These are phyloP conservation scores for Selaginella moellendorffii DNA, from an alignment of 75 land plant genomes.

Conservation along the genomic window DNA sequence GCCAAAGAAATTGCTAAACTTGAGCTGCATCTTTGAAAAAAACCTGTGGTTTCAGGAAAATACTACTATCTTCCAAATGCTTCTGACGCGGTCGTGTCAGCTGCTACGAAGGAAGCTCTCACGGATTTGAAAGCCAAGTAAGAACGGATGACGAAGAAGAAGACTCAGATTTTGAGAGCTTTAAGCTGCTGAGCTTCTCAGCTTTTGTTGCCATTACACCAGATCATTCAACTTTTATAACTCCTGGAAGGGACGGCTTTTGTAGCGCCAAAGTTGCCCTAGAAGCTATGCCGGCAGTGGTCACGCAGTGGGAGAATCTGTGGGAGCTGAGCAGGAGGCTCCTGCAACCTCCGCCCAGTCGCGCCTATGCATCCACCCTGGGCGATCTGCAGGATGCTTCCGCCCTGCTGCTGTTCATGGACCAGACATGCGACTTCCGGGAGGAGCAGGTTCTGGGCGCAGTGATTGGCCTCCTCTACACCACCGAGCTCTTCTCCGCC, in stretches of 20 bases:
- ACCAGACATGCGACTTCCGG: background rate
- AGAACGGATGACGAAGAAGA: too few species aligned
- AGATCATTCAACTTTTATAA: too few species aligned
- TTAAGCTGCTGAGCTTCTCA: too few species aligned
- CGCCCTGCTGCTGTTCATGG: background rate
- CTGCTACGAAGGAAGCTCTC: conserved; percentile 77
- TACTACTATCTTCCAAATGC: conserved; percentile 98
- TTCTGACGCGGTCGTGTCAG: conserved; percentile 89
- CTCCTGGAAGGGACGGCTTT: too few species aligned
- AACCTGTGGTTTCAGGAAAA: too few species aligned
- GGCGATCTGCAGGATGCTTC: background rate
- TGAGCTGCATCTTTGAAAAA: too few species aligned
- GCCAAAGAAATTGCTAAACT: conserved; percentile 94
- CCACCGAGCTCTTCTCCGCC: background rate
- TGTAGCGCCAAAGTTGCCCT: too few species aligned
- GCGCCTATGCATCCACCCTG: background rate
- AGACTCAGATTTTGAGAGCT: too few species aligned
- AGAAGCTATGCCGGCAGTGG: too few species aligned
- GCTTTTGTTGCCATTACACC: too few species aligned
- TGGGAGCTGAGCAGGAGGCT: too few species aligned
- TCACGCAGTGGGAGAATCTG: too few species aligned
- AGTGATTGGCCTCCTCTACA: background rate
- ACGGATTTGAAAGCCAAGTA: conserved; percentile 54
- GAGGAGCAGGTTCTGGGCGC: conserved; percentile 1
- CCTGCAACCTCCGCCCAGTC: background rate